Percentiles rank a stretch among this genome's conserved stretches.
Conservation (phyloP, 495 filamentous ascomycete species). For the Penicillium ucsense region DNA sequence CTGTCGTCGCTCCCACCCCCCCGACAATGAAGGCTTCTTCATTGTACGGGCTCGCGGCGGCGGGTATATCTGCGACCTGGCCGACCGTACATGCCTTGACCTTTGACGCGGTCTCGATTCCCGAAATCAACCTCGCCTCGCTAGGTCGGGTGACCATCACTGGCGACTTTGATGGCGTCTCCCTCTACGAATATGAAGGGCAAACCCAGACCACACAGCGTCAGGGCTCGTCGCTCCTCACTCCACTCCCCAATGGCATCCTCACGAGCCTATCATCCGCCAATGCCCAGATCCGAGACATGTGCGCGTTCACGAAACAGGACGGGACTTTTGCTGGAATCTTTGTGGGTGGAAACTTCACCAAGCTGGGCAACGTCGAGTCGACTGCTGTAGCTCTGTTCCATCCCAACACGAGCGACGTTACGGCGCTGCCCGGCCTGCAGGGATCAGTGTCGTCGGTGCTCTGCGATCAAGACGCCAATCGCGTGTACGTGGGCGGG, state of each 20-base stretch:
- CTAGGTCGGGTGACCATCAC: constrained; percentile 79
- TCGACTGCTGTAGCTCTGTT: constrained; percentile 74
- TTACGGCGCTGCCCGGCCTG: constrained; percentile 68
- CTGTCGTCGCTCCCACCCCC: constrained; percentile 31
- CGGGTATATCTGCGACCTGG: constrained; percentile 35
- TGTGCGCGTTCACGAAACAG: constrained; percentile 70
- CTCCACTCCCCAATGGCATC: constrained; percentile 75
- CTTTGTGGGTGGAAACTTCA: constrained; percentile 91
- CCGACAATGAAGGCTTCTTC: constrained; percentile 46
- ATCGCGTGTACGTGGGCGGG: constrained; percentile 86
- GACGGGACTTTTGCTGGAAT: constrained; percentile 63
- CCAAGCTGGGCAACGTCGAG: constrained; percentile 68
- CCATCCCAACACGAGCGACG: constrained; percentile 52
- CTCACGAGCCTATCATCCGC: constrained; percentile 64
- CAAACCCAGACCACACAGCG: constrained; percentile 60
- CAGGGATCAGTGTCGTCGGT: constrained; percentile 71
- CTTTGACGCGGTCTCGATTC: constrained; percentile 60
- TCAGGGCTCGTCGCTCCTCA: constrained; percentile 75
- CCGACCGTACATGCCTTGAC: constrained; percentile 43
- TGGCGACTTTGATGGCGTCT: constrained; percentile 86
- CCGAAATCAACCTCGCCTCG: constrained; percentile 71
- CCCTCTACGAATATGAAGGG: constrained; percentile 74
- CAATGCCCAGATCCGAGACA: constrained; percentile 72
- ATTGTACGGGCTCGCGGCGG: constrained; percentile 47
- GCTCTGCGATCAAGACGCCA: constrained; percentile 71